phyloP scores from a whole-genome alignment of 352 stramenopile genomes.

The Phytophthora pinifolia region DNA sequence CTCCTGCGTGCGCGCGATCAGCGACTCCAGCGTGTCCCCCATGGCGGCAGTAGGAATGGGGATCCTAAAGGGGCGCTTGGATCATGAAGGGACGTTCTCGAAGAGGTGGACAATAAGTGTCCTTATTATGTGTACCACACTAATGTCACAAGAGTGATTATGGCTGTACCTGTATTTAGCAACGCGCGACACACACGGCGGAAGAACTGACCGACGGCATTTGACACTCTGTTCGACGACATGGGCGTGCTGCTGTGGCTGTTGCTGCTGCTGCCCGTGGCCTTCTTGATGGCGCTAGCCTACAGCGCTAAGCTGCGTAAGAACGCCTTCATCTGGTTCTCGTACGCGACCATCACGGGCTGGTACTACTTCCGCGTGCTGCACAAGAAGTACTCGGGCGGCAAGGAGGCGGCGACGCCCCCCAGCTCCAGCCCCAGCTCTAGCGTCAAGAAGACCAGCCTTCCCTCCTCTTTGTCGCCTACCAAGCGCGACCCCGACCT shows the following conservation, averaged over 20 bases:
- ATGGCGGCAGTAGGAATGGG: conserved; percentile 21
- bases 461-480: conserved; percentile 5
- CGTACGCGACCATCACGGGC: conserved; percentile 77
- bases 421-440: conserved; percentile 2
- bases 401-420: conserved; percentile 14
- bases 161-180: neutral
- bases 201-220: neutral
- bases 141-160: neutral
- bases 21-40: conserved; percentile 58
- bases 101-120: neutral
- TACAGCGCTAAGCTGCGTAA: conserved; percentile 57
- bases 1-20: conserved; percentile 81
- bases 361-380: conserved; percentile 85
- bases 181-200: neutral
- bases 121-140: too few species aligned
- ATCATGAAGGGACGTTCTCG: neutral
- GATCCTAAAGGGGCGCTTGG: conserved; percentile 13
- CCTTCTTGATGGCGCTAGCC: conserved; percentile 42
- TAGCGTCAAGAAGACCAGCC: neutral
- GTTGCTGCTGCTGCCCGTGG: conserved; percentile 33
- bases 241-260: conserved; percentile 47
- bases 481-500: conserved; percentile 28
- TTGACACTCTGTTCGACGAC: neutral
- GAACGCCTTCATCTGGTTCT: conserved; percentile 65
- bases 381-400: conserved; percentile 54